Conservation (phyloP, 768 basidiomycete genomes). For the Vishniacozyma victoriae region DNA sequence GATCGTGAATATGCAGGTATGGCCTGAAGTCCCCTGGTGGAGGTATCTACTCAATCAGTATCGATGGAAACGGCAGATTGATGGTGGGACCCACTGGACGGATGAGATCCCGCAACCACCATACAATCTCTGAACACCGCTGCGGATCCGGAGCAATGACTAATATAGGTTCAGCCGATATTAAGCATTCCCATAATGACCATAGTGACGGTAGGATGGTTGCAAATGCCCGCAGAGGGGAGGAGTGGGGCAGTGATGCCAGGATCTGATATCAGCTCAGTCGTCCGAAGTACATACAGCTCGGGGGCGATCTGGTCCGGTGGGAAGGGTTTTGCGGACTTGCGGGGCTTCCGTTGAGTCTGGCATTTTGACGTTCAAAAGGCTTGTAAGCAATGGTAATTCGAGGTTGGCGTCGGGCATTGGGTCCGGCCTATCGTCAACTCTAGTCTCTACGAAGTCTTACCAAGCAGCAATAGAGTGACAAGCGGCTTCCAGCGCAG, state of each 20-base stretch:
- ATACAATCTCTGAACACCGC: conserved; percentile 73
- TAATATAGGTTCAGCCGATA: conserved; percentile 83
- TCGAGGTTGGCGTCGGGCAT: conserved; percentile 62
- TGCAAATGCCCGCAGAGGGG: conserved; percentile 44
- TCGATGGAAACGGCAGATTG: background rate
- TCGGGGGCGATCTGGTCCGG: conserved; percentile 42
- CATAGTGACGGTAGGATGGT: conserved; percentile 49
- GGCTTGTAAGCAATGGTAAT: conserved; percentile 75
- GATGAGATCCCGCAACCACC: conserved; percentile 84
- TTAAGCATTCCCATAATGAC: conserved; percentile 78
- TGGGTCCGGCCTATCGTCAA: conserved; percentile 64
- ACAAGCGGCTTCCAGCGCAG: conserved; percentile 80
- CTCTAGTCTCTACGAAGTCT: conserved; percentile 49
- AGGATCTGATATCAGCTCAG: conserved; percentile 55
- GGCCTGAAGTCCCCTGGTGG: conserved; percentile 79
- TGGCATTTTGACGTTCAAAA: conserved; percentile 68
- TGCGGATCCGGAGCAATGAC: conserved; percentile 73
- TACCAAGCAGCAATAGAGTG: conserved; percentile 81
- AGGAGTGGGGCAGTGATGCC: conserved; percentile 42
- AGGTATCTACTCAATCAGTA: conserved; percentile 58
- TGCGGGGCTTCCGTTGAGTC: conserved; percentile 66
- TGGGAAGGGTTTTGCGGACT: conserved; percentile 62
- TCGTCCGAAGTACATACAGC: conserved; percentile 60
- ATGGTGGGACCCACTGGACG: conserved; percentile 59
- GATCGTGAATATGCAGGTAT: conserved; percentile 93